Evolutionary conservation across 352 stramenopile genomes (phyloP).

Genomic region (Phytophthora chlamydospora): DNA sequence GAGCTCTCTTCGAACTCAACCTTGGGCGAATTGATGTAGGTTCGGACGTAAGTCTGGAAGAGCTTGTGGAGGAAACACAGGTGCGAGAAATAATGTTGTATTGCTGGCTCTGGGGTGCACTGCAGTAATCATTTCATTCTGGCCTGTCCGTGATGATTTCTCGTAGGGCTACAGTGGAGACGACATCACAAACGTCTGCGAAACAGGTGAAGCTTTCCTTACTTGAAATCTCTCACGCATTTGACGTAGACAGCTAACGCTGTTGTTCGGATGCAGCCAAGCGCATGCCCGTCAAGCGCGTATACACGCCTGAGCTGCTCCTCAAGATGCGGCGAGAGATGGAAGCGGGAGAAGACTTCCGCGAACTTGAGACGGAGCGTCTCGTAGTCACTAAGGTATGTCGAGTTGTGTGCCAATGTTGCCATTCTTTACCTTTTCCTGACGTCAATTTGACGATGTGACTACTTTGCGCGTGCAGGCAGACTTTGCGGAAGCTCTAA

Average conservation of each 20-base stretch:
- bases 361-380: conserved; percentile 57
- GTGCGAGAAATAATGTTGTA: conserved; percentile 37
- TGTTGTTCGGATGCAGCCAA: conserved; percentile 47
- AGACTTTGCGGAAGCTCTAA: conserved; percentile 69
- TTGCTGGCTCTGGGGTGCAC: neutral
- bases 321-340: conserved; percentile 58
- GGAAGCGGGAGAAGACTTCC: conserved; percentile 40
- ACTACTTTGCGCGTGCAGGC: conserved; percentile 12
- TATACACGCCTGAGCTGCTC: conserved; percentile 77
- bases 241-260: neutral
- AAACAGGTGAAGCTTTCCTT: conserved; percentile 60
- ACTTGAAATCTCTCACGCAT: neutral
- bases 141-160: neutral
- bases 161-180: conserved; percentile 60
- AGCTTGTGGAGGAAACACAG: conserved; percentile 72
- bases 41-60: conserved; percentile 78
- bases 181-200: conserved; percentile 64
- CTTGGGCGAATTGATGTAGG: conserved; percentile 78
- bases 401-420: neutral
- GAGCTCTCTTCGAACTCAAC: conserved; percentile 81
- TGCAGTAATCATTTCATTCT: neutral
- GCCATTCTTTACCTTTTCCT: neutral
- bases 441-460: neutral
- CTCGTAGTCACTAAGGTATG: conserved; percentile 71
- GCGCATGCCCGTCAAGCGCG: conserved; percentile 79